A percentile compares a stretch with the other conserved stretches of the same genome.
phyloP scores from a whole-genome alignment of 202 grass and related monocot species.

The Musa balbisiana region DNA sequence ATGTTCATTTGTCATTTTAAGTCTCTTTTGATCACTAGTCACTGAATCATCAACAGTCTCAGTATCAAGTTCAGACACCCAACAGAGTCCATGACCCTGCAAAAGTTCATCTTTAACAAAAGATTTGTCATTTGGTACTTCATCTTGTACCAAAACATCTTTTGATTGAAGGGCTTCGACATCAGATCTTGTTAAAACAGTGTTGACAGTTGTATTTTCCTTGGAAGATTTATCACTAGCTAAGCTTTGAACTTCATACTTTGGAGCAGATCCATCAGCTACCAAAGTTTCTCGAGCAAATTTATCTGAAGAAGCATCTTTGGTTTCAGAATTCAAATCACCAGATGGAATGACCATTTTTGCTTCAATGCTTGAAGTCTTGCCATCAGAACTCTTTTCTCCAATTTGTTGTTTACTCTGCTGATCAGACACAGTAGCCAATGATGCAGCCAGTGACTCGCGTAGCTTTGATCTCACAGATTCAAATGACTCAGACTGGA shows the following conservation, averaged over 20 bases:
- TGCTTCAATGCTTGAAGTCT: not conserved
- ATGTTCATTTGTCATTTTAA: slow-evolving; percentile 26
- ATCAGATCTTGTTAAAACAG: slow-evolving; percentile 11
- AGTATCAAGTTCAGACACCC: slow-evolving; percentile 68
- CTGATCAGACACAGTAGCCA: slow-evolving; percentile 37
- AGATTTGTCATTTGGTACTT: slow-evolving; percentile 42
- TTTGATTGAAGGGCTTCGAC: slow-evolving; percentile 26
- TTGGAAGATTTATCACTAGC: slow-evolving; percentile 16
- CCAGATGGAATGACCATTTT: slow-evolving; percentile 6
- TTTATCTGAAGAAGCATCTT: slow-evolving; percentile 12
- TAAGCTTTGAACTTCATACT: slow-evolving; percentile 20
- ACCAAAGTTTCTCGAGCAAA: slow-evolving; percentile 10
- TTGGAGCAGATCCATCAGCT: too few relatives aligned
- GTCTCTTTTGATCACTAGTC: slow-evolving; percentile 25
- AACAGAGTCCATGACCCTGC: slow-evolving; percentile 92
- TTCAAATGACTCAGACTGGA: slow-evolving; percentile 20
- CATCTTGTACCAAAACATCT: slow-evolving; percentile 30
- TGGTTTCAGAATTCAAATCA: not conserved
- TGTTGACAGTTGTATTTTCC: slow-evolving; percentile 2
- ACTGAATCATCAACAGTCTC: slow-evolving; percentile 22
- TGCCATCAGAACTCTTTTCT: slow-evolving; percentile 18
- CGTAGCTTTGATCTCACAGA: slow-evolving; percentile 53
- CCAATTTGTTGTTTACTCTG: slow-evolving; percentile 30
- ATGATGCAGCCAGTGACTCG: slow-evolving; percentile 39
- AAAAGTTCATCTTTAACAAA: slow-evolving; percentile 71